These are phyloP conservation scores for Aspergillus chevalieri DNA, from an alignment of 2,329 filamentous ascomycete genomes.

Conservation along the genomic window DNA sequence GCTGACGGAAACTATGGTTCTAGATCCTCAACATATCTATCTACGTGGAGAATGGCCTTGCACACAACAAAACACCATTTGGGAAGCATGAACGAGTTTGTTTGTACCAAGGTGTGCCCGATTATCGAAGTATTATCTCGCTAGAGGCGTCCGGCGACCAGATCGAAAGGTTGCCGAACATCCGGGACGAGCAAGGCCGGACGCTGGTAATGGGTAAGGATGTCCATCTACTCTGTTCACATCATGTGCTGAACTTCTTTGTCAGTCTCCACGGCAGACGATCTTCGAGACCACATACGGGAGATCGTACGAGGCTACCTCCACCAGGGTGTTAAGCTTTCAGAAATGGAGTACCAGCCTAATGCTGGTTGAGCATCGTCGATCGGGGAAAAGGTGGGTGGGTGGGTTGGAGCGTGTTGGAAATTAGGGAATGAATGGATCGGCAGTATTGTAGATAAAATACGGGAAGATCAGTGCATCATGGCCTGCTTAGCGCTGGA, in stretches of 20 bases:
- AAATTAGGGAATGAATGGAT: neutral
- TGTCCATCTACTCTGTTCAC: slow-evolving; percentile 2
- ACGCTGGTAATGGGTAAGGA: slow-evolving; percentile 17
- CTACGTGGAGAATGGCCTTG: slow-evolving; percentile 15
- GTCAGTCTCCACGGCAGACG: slow-evolving; percentile 12
- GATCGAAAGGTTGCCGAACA: slow-evolving; percentile 16
- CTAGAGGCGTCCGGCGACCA: slow-evolving; percentile 15
- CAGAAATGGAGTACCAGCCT: slow-evolving; percentile 17
- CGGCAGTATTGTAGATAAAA: neutral
- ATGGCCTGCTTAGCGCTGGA: neutral
- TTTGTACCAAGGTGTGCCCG: slow-evolving; percentile 15
- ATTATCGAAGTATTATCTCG: slow-evolving; percentile 17
- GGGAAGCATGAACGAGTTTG: slow-evolving; percentile 15
- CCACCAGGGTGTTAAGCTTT: slow-evolving; percentile 13
- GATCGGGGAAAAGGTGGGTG: neutral
- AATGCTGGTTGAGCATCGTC: slow-evolving; percentile 1
- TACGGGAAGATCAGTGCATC: neutral
- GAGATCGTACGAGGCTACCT: slow-evolving; percentile 11
- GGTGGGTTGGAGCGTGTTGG: neutral
- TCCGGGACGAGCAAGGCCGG: slow-evolving; percentile 12
- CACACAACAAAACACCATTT: slow-evolving; percentile 10
- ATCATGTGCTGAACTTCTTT: slow-evolving; percentile 6
- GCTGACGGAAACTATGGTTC: slow-evolving; percentile 7
- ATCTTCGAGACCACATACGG: slow-evolving; percentile 11
- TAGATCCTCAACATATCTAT: slow-evolving; percentile 23